A percentile compares a stretch with the other conserved stretches of the same genome.
These are phyloP conservation scores for Murraya koenigii DNA, from an alignment of 345 rosid species.

Conservation along the genomic window DNA sequence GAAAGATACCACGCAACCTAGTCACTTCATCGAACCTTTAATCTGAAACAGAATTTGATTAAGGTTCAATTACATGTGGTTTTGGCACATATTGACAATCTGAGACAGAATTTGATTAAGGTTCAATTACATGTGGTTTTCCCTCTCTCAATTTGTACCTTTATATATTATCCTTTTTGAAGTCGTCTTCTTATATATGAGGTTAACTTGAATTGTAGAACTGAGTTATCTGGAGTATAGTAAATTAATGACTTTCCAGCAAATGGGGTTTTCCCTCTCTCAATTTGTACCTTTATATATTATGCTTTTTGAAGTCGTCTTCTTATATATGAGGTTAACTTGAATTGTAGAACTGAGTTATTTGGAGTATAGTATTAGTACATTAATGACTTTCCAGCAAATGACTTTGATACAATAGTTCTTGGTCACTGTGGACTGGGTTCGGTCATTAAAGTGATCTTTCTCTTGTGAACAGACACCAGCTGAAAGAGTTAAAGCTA, in stretches of 20 bases:
- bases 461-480: constrained; percentile 55
- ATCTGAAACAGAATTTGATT: neutral
- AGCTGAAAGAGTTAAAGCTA: constrained; percentile 87
- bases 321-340: neutral
- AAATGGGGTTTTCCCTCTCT: neutral
- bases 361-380: neutral
- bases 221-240: neutral
- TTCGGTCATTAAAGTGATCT: neutral
- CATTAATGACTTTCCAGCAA: neutral
- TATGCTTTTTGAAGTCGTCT: neutral
- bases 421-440: neutral
- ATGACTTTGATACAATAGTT: neutral
- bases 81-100: neutral
- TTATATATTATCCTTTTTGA: neutral
- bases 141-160: neutral
- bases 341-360: constrained; percentile 2
- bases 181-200: neutral
- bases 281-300: neutral
- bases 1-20: neutral
- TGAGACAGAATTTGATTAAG: neutral
- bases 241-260: neutral
- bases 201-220: neutral
- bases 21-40: neutral
- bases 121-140: neutral
- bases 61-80: neutral